Percentiles rank a stretch among this genome's conserved stretches.
These are phyloP conservation scores for Trypanosoma brucei DNA, from an alignment of 208 protist species.

Conservation along the genomic window DNA sequence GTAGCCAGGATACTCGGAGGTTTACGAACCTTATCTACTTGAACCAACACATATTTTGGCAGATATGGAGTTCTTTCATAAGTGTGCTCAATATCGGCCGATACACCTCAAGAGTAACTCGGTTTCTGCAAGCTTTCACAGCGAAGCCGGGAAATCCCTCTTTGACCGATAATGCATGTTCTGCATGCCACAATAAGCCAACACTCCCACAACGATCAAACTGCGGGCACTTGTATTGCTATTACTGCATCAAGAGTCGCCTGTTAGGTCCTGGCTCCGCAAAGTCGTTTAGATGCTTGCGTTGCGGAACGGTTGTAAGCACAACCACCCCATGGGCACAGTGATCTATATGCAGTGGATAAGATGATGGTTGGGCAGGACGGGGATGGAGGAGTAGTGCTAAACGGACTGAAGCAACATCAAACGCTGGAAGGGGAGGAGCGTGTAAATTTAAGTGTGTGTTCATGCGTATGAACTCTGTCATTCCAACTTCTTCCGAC, in stretches of 20 bases:
- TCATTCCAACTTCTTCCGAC: background rate
- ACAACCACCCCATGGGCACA: constrained; percentile 4
- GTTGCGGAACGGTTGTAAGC: constrained; percentile 65
- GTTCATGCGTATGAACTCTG: too few relatives aligned
- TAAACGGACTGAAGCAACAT: background rate
- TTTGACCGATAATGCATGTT: constrained; percentile 60
- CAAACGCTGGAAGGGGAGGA: background rate
- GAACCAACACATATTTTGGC: constrained; percentile 86
- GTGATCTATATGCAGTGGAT: background rate
- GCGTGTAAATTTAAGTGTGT: background rate
- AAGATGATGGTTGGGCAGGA: background rate
- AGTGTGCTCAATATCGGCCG: constrained; percentile 64
- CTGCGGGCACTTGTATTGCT: constrained; percentile 90
- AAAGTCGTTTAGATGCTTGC: constrained; percentile 74
- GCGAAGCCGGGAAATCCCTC: constrained; percentile 16
- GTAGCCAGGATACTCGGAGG: constrained; percentile 71
- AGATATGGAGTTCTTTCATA: constrained; percentile 72
- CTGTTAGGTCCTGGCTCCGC: constrained; percentile 47
- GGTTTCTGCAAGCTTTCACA: constrained; percentile 35
- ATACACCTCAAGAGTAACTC: constrained; percentile 53
- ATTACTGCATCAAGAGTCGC: constrained; percentile 90
- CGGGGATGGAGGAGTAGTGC: too few relatives aligned
- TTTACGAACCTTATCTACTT: constrained; percentile 85
- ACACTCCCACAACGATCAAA: constrained; percentile 72
- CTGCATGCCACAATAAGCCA: constrained; percentile 61